These are phyloP conservation scores for Ganoderma sinense DNA, from an alignment of 1,284 basidiomycete genomes.

Conservation along the genomic window DNA sequence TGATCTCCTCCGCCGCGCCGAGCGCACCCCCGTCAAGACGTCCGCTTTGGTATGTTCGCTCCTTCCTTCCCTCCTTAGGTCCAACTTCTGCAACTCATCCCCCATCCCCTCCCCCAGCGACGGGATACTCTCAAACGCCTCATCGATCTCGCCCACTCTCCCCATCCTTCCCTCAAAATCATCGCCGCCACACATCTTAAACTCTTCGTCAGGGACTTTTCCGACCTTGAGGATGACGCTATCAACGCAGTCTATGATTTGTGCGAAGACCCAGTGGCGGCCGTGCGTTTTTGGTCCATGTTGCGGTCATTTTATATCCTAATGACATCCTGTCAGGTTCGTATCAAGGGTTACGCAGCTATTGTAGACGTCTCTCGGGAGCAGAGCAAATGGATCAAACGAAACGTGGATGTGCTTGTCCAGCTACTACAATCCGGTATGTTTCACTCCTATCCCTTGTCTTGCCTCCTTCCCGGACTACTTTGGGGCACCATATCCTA, in stretches of 20 bases:
- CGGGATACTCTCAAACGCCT: conserved; percentile 45
- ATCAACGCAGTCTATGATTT: conserved; percentile 80
- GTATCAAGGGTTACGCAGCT: conserved; percentile 69
- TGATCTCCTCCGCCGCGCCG: conserved; percentile 41
- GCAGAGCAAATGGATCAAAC: conserved; percentile 65
- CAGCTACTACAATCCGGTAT: conserved; percentile 78
- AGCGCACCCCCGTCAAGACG: conserved; percentile 38
- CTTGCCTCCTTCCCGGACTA: not conserved
- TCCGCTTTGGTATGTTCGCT: conserved; percentile 33
- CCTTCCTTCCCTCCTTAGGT: not conserved
- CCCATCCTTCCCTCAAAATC: conserved; percentile 53
- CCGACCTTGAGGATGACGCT: conserved; percentile 73
- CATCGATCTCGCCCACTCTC: conserved; percentile 46
- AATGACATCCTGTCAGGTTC: conserved; percentile 54
- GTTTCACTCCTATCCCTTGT: conserved; percentile 37
- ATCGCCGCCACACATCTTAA: conserved; percentile 66
- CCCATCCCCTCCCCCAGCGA: conserved; percentile 35
- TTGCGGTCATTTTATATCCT: conserved; percentile 15
- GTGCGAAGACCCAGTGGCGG: conserved; percentile 71
- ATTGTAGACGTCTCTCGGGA: conserved; percentile 68
- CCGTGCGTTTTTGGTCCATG: conserved; percentile 44
- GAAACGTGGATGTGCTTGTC: conserved; percentile 76
- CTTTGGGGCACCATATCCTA: not conserved
- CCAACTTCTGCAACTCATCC: not conserved
- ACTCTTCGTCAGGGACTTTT: conserved; percentile 67